These are phyloP conservation scores for Globisporangium alternatum DNA, from an alignment of 352 stramenopile genomes.

Conservation along the genomic window DNA sequence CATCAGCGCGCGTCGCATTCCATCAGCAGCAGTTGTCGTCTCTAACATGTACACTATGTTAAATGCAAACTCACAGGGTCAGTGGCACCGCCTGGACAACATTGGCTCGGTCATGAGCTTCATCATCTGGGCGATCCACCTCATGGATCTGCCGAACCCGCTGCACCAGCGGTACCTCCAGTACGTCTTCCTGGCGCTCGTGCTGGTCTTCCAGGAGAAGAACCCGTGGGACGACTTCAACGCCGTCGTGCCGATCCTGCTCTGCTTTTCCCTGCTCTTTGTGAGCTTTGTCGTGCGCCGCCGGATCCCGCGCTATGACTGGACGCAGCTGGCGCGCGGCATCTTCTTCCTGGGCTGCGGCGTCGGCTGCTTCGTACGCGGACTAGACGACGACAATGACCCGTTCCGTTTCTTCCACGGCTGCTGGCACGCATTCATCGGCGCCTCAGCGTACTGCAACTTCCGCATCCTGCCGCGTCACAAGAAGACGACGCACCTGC, in stretches of 20 bases:
- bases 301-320: conserved; percentile 53
- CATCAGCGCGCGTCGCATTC: too few species aligned
- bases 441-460: conserved; percentile 70
- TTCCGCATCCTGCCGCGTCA: conserved; percentile 49
- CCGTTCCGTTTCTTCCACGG: conserved; percentile 81
- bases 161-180: conserved; percentile 53
- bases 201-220: conserved; percentile 73
- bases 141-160: conserved; percentile 59
- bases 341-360: conserved; percentile 45
- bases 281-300: conserved; percentile 35
- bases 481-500: conserved; percentile 28
- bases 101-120: conserved; percentile 85
- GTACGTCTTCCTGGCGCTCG: conserved; percentile 60
- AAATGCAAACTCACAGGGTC: conserved; percentile 27
- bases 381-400: conserved; percentile 69
- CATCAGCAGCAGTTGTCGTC: not conserved
- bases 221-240: conserved; percentile 75
- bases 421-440: conserved; percentile 78
- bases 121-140: conserved; percentile 67
- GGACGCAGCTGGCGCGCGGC: conserved; percentile 40
- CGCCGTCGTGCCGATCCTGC: conserved; percentile 41
- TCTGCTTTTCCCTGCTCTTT: conserved; percentile 43
- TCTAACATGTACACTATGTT: not conserved
- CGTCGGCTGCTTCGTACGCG: conserved; percentile 57
- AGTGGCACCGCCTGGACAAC: conserved; percentile 82